Evolutionary conservation across 805 yeast species (phyloP).

Genomic region (Cyberlindnera euphorbiiphila): DNA sequence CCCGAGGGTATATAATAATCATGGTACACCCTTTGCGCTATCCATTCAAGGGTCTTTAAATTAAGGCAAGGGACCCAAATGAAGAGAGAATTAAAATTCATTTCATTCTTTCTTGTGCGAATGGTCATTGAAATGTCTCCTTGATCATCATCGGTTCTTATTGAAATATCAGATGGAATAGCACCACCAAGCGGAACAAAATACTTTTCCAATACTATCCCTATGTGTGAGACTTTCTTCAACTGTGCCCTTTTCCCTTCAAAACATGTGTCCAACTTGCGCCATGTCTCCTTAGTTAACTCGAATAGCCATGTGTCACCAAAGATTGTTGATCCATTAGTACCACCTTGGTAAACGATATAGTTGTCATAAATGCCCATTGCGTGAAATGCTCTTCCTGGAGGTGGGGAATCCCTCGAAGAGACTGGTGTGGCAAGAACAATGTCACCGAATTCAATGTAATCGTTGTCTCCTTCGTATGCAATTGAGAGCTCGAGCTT

Average conservation of each 20-base stretch:
- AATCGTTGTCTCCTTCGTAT: conserved; percentile 33
- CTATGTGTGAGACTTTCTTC: conserved; percentile 18
- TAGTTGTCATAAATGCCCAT: conserved; percentile 25
- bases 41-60: conserved; percentile 4
- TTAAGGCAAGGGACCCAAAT: conserved; percentile 3
- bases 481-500: conserved; percentile 36
- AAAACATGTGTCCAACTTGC: conserved; percentile 24
- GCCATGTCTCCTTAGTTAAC: conserved; percentile 42
- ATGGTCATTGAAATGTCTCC: conserved; percentile 17
- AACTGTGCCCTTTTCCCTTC: conserved; percentile 19
- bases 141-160: background rate
- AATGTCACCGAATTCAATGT: conserved; percentile 34
- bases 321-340: conserved; percentile 30
- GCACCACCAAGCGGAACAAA: conserved; percentile 12
- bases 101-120: background rate
- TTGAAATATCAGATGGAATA: background rate
- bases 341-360: conserved; percentile 34
- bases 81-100: background rate
- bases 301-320: conserved; percentile 53
- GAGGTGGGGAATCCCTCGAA: conserved; percentile 11
- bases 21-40: conserved; percentile 9
- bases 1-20: conserved; percentile 1
- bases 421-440: conserved; percentile 32
- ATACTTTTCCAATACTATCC: conserved; percentile 20
- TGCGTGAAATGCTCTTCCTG: conserved; percentile 36